Conservation (phyloP, 495 filamentous ascomycete species). For the Podospora sp. region DNA sequence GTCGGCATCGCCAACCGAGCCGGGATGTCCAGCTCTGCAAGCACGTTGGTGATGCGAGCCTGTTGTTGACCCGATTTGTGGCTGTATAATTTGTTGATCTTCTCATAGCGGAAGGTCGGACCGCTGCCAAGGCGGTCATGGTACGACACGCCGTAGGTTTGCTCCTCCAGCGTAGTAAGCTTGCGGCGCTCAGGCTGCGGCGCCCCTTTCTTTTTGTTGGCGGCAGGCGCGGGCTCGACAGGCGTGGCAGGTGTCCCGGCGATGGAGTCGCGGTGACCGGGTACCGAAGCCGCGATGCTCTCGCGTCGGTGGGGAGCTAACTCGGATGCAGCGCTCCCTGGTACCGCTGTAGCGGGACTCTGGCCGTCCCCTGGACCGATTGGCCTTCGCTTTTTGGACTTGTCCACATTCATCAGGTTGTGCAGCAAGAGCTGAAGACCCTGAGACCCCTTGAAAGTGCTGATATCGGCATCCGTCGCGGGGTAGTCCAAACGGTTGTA, state of each 20-base stretch:
- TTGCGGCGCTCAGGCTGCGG: constrained; percentile 60
- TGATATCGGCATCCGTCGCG: constrained; percentile 65
- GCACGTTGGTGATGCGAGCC: constrained; percentile 72
- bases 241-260: constrained; percentile 43
- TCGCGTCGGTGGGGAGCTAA: constrained; percentile 48
- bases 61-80: constrained; percentile 84
- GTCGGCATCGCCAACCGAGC: constrained; percentile 84
- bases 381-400: constrained; percentile 76
- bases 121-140: constrained; percentile 82
- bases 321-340: constrained; percentile 40
- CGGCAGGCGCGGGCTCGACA: constrained; percentile 34
- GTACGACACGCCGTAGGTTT: constrained; percentile 77
- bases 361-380: constrained; percentile 56
- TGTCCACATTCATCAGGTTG: constrained; percentile 76
- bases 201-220: constrained; percentile 60
- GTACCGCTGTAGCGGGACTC: constrained; percentile 40
- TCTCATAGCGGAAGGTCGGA: constrained; percentile 77
- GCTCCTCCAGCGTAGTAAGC: constrained; percentile 73
- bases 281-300: constrained; percentile 47
- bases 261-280: constrained; percentile 52
- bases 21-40: constrained; percentile 79
- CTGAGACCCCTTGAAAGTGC: constrained; percentile 75
- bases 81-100: constrained; percentile 76
- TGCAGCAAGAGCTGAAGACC: constrained; percentile 79
- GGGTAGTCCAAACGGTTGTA: constrained; percentile 83